Base-by-base conservation (phyloP, 164 flowering plant species). In the Euptelea pleiosperma region DNA sequence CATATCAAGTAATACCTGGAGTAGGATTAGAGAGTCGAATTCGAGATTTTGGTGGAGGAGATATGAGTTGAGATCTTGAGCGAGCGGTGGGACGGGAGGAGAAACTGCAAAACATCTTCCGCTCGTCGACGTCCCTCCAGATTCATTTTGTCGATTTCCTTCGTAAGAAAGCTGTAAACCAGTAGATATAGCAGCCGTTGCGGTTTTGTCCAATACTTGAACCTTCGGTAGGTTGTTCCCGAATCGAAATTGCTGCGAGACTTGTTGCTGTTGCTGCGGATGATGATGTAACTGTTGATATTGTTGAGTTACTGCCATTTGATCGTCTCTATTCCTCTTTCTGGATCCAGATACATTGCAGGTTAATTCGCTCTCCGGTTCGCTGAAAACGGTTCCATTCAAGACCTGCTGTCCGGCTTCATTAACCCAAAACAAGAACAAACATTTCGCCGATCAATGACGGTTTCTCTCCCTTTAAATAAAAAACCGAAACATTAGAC, bases 341-440 rank as follows among this genome's bases (percentile, higher is more conserved):
- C 68, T 55, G 5, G 70, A 62, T 18, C 62, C 77, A 3, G 77
- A 69, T 2, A 63, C 24, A 26, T 73, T 73, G 62, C 77, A 65
- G 21, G 73, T 73, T 10, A 73, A 44, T 34, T 68, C 76, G 57
- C 76, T 72, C 52, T 64, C 72, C 1, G 61, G 72, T 26, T 64
- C 69, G 34, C 71, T 67, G 16, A 67, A 56, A 2, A 63, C 72
- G 6, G 71, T 52, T 42, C 66, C 72, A 18, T 57, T 66, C 30
- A 71, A 19, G 12, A 71, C 21, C 3, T 49, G 47, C 28, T 60
- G 63, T n/a, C 47, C 37, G 11, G 24, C 63, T 36, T n/a, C 16
- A n/a, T 12, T 5, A 8, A 26, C 25, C 7, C 7, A 40, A 10
- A 18, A n/a, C 3, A 36, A 39, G 33, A 31, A 47, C n/a, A 36